A percentile compares a stretch with the other conserved stretches of the same genome.
phyloP scores from a whole-genome alignment of 179 eudicot genomes.

The Spinacia oleracea region DNA sequence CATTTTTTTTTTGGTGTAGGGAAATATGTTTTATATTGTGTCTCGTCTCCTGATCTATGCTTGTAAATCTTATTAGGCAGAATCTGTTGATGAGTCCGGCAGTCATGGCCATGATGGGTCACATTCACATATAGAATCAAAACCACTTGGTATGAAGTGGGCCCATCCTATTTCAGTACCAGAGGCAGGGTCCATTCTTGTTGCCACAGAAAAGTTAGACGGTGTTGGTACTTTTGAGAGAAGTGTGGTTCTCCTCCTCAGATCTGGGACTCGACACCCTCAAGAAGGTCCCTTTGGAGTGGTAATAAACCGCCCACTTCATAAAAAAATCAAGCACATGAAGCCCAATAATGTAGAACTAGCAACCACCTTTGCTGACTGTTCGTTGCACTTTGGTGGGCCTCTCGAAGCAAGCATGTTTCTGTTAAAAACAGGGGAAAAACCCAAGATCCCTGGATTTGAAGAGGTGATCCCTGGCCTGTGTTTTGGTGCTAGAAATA shows the following conservation, averaged over 20 bases:
- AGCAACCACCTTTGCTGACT: constrained; percentile 78
- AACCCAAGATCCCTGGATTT: constrained; percentile 49
- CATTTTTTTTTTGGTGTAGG: background rate
- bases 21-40: background rate
- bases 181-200: constrained; percentile 86
- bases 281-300: constrained; percentile 91
- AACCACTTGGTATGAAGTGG: constrained; percentile 78
- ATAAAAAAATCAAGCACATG: constrained; percentile 82
- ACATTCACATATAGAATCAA: constrained; percentile 37
- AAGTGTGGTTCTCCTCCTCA: constrained; percentile 85
- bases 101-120: constrained; percentile 37
- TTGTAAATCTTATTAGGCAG: constrained; percentile 45
- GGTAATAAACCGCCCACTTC: constrained; percentile 78
- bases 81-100: constrained; percentile 40
- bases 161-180: constrained; percentile 93
- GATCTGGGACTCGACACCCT: constrained; percentile 75
- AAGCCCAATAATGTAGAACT: constrained; percentile 70
- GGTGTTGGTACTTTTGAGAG: constrained; percentile 83
- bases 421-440: constrained; percentile 52
- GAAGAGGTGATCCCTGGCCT: constrained; percentile 86
- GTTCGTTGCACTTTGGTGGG: constrained; percentile 89
- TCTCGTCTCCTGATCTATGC: constrained; percentile 3
- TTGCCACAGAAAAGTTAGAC: constrained; percentile 95
- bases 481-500: constrained; percentile 73
- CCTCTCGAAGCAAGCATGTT: constrained; percentile 93